These are phyloP conservation scores for Tuber aestivum DNA, from an alignment of 495 filamentous ascomycete genomes.

Conservation along the genomic window DNA sequence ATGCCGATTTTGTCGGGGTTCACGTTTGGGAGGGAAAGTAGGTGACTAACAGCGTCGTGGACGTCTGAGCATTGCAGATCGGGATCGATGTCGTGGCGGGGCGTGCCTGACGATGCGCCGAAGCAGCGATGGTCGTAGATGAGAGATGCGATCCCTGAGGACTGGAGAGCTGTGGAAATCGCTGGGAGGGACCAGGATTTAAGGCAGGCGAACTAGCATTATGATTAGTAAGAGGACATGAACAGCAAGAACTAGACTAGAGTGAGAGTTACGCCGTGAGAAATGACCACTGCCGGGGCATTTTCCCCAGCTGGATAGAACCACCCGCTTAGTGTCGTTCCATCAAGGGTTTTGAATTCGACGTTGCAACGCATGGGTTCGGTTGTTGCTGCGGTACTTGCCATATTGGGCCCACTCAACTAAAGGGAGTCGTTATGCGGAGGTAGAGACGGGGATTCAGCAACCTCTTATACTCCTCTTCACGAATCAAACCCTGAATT, in stretches of 20 bases:
- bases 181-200: slow-evolving; percentile 23
- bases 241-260: background rate
- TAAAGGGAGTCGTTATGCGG: background rate
- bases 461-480: background rate
- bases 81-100: slow-evolving; percentile 18
- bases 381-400: background rate
- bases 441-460: background rate
- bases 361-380: slow-evolving; percentile 18
- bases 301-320: slow-evolving; percentile 30
- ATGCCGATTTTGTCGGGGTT: slow-evolving; percentile 12
- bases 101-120: slow-evolving; percentile 14
- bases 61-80: slow-evolving; percentile 12
- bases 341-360: slow-evolving; percentile 41
- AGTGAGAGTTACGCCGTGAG: slow-evolving; percentile 23
- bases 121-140: slow-evolving; percentile 27
- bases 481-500: background rate
- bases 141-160: slow-evolving; percentile 10
- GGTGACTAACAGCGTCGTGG: slow-evolving; percentile 19
- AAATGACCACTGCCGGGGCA: slow-evolving; percentile 37
- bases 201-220: slow-evolving; percentile 10
- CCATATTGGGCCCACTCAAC: background rate
- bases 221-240: background rate
- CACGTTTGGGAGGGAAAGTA: slow-evolving; percentile 10
- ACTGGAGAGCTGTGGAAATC: slow-evolving; percentile 16
- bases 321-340: slow-evolving; percentile 42